Evolutionary conservation across 225 moss, liverwort and hornwort genomes (phyloP), one percentile per base, ranked within the genome.

Genomic region (Marchantia paleacea): DNA sequence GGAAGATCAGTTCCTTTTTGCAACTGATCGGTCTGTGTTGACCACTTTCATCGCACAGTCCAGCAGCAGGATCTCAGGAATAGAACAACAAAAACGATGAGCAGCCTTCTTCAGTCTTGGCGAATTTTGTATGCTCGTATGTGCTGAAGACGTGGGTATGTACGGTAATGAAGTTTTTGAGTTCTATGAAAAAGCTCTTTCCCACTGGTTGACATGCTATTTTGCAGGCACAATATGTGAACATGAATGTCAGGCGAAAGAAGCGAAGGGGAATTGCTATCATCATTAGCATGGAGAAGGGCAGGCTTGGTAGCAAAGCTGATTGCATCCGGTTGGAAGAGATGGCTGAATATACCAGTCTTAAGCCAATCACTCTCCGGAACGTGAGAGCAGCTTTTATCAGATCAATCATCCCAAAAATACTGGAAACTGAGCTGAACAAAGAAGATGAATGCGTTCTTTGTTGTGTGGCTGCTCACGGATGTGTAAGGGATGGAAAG

Each of bases 391-490:
- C 62, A 4, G 20, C n/a, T 5, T 13, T n/a, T 0, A 48, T 64
- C 11, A 12, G 9, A n/a, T 0, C 3, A 3, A n/a, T 19, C 7
- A 65, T 77, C 22, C 47, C n/a, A 11, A n/a, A 22, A 50, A 63
- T 64, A 15, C 13, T 77, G 48, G 9, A 24, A 47, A 54, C 48
- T 19, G 39, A 48, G 12, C 63, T 77, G 13, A 57, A 9, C 2
- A n/a, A 77, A n/a, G 77, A 77, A 49, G 77, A 77, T 64, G 77
- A 77, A 51, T 62, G 63, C 12, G 0, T 77, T 3, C 0, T 77
- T 47, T 77, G 77, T 31, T 62, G 39, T 64, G 77, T 77, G 20
- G 10, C 20, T 64, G 77, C 77, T 8, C 77, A 77, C 25, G 77
- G 77, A n/a, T 39, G 0, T 12, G 48, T 77, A 10, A 48, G 7